Conservation (phyloP, 768 basidiomycete species). For the Mycena maculata region DNA sequence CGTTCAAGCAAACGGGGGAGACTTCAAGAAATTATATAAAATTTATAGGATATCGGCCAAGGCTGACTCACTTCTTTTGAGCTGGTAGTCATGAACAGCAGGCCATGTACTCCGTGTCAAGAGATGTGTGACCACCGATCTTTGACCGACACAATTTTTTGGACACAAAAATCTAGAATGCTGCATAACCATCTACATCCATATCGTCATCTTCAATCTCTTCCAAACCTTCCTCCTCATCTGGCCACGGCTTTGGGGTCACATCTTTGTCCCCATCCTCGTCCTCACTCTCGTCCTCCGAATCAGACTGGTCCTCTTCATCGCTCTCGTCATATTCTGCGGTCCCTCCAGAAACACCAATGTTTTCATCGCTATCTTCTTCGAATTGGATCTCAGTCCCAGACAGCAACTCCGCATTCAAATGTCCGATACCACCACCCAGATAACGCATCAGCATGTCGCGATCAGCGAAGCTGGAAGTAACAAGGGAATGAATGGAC, state of each 20-base stretch:
- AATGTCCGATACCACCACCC: slow-evolving; percentile 1
- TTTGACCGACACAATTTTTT: too few species aligned
- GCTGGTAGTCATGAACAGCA: too few species aligned
- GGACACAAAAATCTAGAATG: slow-evolving; percentile 2
- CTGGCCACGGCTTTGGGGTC: neutral
- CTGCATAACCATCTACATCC: neutral
- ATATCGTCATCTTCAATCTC: neutral
- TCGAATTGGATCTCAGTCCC: neutral
- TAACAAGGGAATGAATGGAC: neutral
- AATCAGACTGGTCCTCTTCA: neutral
- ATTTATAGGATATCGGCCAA: too few species aligned
- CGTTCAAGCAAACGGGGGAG: too few species aligned
- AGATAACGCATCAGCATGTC: slow-evolving; percentile 15
- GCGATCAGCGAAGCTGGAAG: slow-evolving; percentile 16
- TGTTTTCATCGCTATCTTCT: neutral
- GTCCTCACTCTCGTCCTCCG: neutral
- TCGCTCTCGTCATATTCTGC: neutral
- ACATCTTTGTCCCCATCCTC: neutral
- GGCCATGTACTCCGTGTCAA: too few species aligned
- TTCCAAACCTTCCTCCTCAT: neutral
- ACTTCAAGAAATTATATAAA: too few species aligned
- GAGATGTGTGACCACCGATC: too few species aligned
- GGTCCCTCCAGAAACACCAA: too few species aligned
- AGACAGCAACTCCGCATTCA: neutral
- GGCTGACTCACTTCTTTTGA: too few species aligned